These are phyloP conservation scores for Musa balbisiana DNA, from an alignment of 202 grass and related monocot genomes.

Conservation along the genomic window DNA sequence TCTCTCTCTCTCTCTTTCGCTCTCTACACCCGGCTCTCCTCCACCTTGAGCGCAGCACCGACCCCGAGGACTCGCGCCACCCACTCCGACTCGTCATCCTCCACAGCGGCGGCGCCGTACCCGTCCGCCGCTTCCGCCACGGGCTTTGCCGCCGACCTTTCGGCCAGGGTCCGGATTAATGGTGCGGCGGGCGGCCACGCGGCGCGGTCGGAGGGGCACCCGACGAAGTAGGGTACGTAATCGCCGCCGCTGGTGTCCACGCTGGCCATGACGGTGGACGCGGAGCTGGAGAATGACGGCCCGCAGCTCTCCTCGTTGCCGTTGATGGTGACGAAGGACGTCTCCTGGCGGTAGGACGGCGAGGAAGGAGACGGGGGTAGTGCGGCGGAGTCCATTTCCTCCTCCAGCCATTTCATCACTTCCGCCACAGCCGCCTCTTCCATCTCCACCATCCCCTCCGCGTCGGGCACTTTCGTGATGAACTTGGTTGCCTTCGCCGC, in stretches of 20 bases:
- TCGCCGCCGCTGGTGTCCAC: slow-evolving; percentile 43
- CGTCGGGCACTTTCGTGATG: not conserved
- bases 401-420: slow-evolving; percentile 81
- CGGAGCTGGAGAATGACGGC: slow-evolving; percentile 66
- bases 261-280: slow-evolving; percentile 70
- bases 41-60: not conserved
- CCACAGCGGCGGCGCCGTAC: not conserved
- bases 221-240: slow-evolving; percentile 6
- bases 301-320: slow-evolving; percentile 89
- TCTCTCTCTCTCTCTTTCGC: not conserved
- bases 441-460: slow-evolving; percentile 32
- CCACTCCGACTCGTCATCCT: not conserved
- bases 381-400: slow-evolving; percentile 30
- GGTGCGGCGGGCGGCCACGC: slow-evolving; percentile 23
- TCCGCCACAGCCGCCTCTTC: slow-evolving; percentile 49
- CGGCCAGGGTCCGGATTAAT: not conserved
- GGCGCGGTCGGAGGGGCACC: slow-evolving; percentile 30
- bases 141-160: not conserved
- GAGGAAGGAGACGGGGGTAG: not conserved
- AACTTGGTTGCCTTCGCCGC: not conserved
- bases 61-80: not conserved
- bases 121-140: not conserved
- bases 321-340: slow-evolving; percentile 65
- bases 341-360: not conserved
- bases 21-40: not conserved